These are phyloP conservation scores for Amphicarpaea edgeworthii DNA, from an alignment of 306 rosid species.

Conservation along the genomic window DNA sequence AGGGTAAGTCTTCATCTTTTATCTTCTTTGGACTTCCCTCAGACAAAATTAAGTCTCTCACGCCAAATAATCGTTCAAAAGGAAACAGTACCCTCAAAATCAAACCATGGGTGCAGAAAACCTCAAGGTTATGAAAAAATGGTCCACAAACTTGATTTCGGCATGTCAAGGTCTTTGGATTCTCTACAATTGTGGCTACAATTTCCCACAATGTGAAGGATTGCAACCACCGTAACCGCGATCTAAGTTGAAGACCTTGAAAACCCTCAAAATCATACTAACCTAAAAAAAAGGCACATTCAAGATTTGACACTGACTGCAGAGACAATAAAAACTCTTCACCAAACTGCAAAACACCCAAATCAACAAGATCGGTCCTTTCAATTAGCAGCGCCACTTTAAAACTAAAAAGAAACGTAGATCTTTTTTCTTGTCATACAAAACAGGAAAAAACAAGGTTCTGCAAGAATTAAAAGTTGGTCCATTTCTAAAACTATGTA, in stretches of 20 bases:
- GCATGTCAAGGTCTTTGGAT: too few species aligned
- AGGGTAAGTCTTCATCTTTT: not conserved
- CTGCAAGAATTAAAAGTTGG: not conserved
- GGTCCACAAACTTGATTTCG: not conserved
- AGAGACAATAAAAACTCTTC: not conserved
- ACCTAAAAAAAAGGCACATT: not conserved
- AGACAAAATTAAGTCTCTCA: not conserved
- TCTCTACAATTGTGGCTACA: too few species aligned
- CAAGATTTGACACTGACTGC: not conserved
- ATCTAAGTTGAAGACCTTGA: not conserved
- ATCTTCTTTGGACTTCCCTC: conserved; percentile 2
- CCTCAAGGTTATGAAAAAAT: not conserved
- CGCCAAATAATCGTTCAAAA: conserved; percentile 19
- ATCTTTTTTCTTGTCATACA: not conserved
- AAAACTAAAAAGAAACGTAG: conserved; percentile 16
- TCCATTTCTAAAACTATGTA: not conserved
- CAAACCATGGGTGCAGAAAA: conserved; percentile 12
- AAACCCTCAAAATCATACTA: not conserved
- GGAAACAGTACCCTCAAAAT: not conserved
- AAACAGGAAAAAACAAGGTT: not conserved
- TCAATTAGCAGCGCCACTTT: not conserved
- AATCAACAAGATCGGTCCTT: not conserved
- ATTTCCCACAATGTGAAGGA: not conserved
- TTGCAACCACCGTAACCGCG: not conserved
- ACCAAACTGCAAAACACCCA: not conserved